Evolutionary conservation across 306 rosid species (phyloP), one percentile per base, ranked within the genome.

Genomic region (Prunus mume): DNA sequence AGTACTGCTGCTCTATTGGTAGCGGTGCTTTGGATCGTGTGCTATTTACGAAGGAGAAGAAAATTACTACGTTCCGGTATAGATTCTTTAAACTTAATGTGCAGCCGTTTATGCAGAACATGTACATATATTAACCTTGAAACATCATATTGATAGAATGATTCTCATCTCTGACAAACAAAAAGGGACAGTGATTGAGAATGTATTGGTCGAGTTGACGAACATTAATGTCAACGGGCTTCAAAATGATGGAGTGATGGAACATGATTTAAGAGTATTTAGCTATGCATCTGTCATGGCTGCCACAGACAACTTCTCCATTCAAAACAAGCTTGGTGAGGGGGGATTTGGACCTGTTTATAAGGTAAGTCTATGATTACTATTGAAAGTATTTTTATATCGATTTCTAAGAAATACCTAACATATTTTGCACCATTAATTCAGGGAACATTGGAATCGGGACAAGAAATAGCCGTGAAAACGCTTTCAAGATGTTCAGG

Each of bases 401-500:
- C 15, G 0, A 47, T 47, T 10, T 11, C 12, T 4, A 2, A 47
- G 51, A 47, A 47, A 12, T 15, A 19, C 15, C 13, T 4, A 15
- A 24, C 22, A 8, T 38, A 20, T 43, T 61, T 27, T 58, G 38
- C 5, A 32, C 38, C 38, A 32, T 5, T 32, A 32, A 32, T 32
- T 32, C 38, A 32, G 38, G 38, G n/a, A 69, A 19, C 13, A 30
- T 13, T 77, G 27, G 6, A 17, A 32, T 47, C 55, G 7, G 65
- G 71, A 2, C 67, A 24, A 70, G 69, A 78, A 20, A 50, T 78
- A 14, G 76, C 81, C 9, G 8, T 69, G 8, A 78, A 78, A 20
- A 61, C 54, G 3, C 76, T 78, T 30, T 24, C 81, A 70, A 79
- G 15, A 68, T 30, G 79, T 62, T 85, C 83, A 5, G 27, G 69